Conservation (phyloP, 495 filamentous ascomycete genomes). For the Penicillium fimorum region DNA sequence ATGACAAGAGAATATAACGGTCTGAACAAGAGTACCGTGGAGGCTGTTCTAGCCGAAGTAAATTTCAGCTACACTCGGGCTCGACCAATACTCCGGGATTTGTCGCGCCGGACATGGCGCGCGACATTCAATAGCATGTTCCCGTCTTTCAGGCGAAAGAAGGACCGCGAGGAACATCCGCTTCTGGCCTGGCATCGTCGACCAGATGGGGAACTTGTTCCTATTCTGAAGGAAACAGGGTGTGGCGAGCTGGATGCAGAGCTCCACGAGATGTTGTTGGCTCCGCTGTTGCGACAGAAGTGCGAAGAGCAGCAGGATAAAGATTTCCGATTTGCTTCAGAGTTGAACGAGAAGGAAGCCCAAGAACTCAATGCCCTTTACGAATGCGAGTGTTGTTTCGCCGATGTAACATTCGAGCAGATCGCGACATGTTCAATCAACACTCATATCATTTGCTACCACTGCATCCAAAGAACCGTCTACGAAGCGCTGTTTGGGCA, state of each 20-base stretch:
- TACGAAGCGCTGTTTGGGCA: conserved; percentile 90
- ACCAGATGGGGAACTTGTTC: conserved; percentile 45
- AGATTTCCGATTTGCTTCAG: conserved; percentile 63
- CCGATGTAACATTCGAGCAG: conserved; percentile 74
- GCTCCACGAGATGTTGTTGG: conserved; percentile 64
- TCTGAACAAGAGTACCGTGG: conserved; percentile 74
- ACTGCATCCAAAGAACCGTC: conserved; percentile 74
- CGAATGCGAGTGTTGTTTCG: conserved; percentile 91
- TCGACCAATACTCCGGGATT: conserved; percentile 67
- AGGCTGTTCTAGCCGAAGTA: conserved; percentile 84
- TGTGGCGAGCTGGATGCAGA: conserved; percentile 79
- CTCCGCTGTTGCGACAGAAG: conserved; percentile 56
- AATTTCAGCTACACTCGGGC: conserved; percentile 86
- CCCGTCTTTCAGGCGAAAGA: conserved; percentile 62
- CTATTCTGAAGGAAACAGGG: conserved; percentile 67
- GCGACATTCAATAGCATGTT: conserved; percentile 75
- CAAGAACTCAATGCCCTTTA: conserved; percentile 65
- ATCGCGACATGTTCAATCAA: conserved; percentile 68
- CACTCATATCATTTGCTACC: conserved; percentile 82
- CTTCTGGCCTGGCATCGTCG: conserved; percentile 63
- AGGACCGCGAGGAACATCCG: conserved; percentile 59
- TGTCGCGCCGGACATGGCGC: conserved; percentile 82
- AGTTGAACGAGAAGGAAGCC: conserved; percentile 74
- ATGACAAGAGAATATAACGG: conserved; percentile 78
- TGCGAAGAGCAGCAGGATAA: conserved; percentile 56